Percentiles rank a stretch among this genome's conserved stretches.
phyloP scores from a whole-genome alignment of 2,329 filamentous ascomycete species.

The Hymenoscyphus occultus region DNA sequence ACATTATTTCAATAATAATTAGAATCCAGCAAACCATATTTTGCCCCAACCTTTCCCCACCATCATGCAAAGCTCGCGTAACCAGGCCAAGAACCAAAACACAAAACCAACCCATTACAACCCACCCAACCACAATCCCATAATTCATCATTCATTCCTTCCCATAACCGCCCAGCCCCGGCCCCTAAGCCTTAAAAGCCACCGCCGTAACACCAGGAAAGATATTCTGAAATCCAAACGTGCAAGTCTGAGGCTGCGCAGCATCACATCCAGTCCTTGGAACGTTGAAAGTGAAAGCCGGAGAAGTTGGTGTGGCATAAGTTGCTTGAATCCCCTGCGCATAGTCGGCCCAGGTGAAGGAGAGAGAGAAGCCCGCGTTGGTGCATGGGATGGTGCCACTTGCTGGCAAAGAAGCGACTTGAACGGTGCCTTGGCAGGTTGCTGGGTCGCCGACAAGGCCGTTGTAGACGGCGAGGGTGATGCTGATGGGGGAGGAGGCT shows the following conservation, averaged over 20 bases:
- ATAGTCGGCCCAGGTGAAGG: conserved; percentile 12
- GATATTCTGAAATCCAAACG: conserved; percentile 10
- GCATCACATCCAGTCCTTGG: conserved; percentile 10
- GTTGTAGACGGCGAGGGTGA: conserved; percentile 18
- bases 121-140: neutral
- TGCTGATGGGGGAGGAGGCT: conserved; percentile 6
- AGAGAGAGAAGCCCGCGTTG: conserved; percentile 13
- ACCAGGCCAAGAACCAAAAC: neutral
- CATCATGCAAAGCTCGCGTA: neutral
- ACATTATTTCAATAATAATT: too few species aligned
- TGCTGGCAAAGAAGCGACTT: conserved; percentile 7
- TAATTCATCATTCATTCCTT: neutral
- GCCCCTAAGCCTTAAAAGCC: neutral
- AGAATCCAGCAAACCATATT: too few species aligned
- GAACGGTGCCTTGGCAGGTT: conserved; percentile 12
- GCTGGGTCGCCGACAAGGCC: conserved; percentile 17
- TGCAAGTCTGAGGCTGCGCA: neutral
- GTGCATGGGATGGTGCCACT: conserved; percentile 16
- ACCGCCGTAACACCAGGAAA: neutral
- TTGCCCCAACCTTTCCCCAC: neutral
- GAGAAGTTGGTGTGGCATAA: conserved; percentile 12
- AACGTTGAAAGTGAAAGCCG: conserved; percentile 9
- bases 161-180: neutral
- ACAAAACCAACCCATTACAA: neutral
- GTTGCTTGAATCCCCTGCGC: conserved; percentile 17